Evolutionary conservation across 345 rosid genomes (phyloP).

Genomic region (Hibiscus trionum): DNA sequence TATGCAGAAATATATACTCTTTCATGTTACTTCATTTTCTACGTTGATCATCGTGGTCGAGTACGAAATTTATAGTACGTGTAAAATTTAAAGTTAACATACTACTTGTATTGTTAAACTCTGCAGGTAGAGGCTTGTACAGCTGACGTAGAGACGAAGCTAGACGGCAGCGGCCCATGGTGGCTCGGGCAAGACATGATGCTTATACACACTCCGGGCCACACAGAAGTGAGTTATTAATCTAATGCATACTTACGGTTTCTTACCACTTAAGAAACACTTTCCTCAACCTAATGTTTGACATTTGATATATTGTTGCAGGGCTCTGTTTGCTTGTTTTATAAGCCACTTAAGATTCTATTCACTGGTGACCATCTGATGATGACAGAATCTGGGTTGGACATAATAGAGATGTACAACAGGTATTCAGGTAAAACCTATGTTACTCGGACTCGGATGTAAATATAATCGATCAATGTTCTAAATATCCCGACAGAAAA

Average conservation of each 20-base stretch:
- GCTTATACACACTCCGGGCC: conserved; percentile 60
- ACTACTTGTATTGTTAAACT: conserved; percentile 1
- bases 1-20: background rate
- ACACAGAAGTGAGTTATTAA: conserved; percentile 37
- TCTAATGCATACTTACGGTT: background rate
- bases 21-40: too few species aligned
- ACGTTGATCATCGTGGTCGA: too few species aligned
- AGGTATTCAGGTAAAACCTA: conserved; percentile 20
- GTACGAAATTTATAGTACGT: too few species aligned
- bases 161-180: conserved; percentile 62
- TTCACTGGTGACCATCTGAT: conserved; percentile 39
- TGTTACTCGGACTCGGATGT: background rate
- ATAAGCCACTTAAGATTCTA: conserved; percentile 23
- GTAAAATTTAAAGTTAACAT: background rate
- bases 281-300: background rate
- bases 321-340: conserved; percentile 37
- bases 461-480: too few species aligned
- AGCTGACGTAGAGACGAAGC: conserved; percentile 48
- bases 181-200: conserved; percentile 34
- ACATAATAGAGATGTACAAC: conserved; percentile 28
- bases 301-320: conserved; percentile 9
- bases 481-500: too few species aligned
- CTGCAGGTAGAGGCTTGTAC: conserved; percentile 41
- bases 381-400: conserved; percentile 23
- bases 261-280: background rate